Conservation (phyloP, 805 yeast genomes). For the Metschnikowia shivogae region DNA sequence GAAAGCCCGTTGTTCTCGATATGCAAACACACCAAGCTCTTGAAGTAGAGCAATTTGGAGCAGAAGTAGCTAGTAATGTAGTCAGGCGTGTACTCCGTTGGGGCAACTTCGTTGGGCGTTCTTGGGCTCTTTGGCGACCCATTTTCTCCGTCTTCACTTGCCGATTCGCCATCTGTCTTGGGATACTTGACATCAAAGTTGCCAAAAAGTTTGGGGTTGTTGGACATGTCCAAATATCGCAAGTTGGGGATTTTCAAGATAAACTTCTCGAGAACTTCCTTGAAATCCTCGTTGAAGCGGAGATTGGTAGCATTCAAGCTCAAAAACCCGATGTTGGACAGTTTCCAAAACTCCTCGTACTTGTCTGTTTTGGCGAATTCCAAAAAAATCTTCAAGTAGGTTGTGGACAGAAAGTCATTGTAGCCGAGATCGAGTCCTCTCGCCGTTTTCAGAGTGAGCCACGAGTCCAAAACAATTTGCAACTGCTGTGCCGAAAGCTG, state of each 20-base stretch:
- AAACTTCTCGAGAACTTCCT: constrained; percentile 47
- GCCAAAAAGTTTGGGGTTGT: constrained; percentile 65
- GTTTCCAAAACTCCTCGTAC: constrained; percentile 18
- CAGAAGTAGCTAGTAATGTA: constrained; percentile 50
- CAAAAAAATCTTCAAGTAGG: constrained; percentile 34
- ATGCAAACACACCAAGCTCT: constrained; percentile 60
- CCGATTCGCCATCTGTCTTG: not conserved
- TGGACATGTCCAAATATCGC: constrained; percentile 71
- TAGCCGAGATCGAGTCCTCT: constrained; percentile 82
- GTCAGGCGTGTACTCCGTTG: constrained; percentile 12
- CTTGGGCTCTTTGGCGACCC: not conserved
- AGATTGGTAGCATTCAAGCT: constrained; percentile 66
- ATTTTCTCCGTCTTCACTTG: not conserved
- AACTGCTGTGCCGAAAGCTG: constrained; percentile 60
- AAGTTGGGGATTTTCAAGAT: constrained; percentile 54
- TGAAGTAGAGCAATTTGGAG: constrained; percentile 64
- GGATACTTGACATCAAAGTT: constrained; percentile 15
- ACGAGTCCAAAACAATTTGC: constrained; percentile 46
- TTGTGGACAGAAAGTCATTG: constrained; percentile 54
- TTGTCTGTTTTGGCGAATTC: constrained; percentile 24
- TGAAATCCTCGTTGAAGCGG: constrained; percentile 43
- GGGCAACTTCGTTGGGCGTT: not conserved
- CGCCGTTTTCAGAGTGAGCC: constrained; percentile 49
- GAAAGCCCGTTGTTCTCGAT: constrained; percentile 64
- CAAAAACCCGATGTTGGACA: constrained; percentile 37